Base-by-base conservation (phyloP, 2,329 filamentous ascomycete species). In the Thielaviopsis ethacetica region DNA sequence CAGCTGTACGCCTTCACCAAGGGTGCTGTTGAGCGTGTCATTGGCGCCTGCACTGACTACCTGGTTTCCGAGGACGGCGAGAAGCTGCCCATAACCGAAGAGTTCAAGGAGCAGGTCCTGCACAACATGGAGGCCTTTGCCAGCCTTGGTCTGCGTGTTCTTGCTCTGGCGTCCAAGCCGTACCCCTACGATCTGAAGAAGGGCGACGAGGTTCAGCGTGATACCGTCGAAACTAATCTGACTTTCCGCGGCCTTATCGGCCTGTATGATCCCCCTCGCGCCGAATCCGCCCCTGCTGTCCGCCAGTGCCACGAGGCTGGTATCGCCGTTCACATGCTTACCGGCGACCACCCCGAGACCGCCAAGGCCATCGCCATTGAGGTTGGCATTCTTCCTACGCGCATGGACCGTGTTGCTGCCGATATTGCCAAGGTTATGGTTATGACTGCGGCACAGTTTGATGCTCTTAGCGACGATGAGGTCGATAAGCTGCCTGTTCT, bases 211-310 rank as follows among this genome's bases (percentile, higher is more conserved):
- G 66, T 76, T 53, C 69, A 76, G 15, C 80, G 83, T 10, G 72
- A 74, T 2, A 69, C 72, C 9, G 71, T 86, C 24, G 84, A 86
- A 65, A 73, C 73, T 30, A 73, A 81, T 50, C 75, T 88, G 24
- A 74, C 74, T 52, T 85, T 86, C 69, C 76, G 80, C 52, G 85
- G 85, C 52, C 73, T 88, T 5, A 77, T 86, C 61, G 85, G 84
- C 51, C 76, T 88, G 5, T 86, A 86, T 63, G 85, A 88, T 64
- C 85, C 85, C 5, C 85, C 84, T 61, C 83, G 85, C 1, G 73
- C 79, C 0, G 84, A 87, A 66, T 84, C 84, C 1, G 80, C 77
- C 1, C 76, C 73, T 0, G 78, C 81, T 3, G 81, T 85, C 41
- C 70, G 73, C 27, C 71, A 75, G 61, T 84, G 81, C 64, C 80